phyloP scores from a whole-genome alignment of 1,284 basidiomycete species.

The Apiotrichum akiyoshidainum region DNA sequence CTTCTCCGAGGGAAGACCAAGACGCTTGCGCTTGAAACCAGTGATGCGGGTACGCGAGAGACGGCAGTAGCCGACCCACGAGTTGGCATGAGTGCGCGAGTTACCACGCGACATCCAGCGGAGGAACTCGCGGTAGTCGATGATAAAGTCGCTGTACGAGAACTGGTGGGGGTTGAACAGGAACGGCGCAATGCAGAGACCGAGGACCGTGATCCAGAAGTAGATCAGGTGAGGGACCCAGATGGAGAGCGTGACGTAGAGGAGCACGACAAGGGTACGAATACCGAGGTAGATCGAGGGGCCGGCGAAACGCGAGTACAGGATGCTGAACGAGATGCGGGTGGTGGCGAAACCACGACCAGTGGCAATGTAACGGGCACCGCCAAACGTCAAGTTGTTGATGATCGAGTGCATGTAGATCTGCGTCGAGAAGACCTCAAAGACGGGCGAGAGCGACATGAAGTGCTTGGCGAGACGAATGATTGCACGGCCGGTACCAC shows the following conservation, averaged over 20 bases:
- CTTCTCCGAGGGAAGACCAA: conserved; percentile 92
- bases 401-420: conserved; percentile 94
- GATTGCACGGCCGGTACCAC: conserved; percentile 82
- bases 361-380: conserved; percentile 97
- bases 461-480: conserved; percentile 89
- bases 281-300: conserved; percentile 95
- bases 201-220: conserved; percentile 88
- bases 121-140: conserved; percentile 93
- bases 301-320: conserved; percentile 93
- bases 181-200: conserved; percentile 88
- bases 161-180: conserved; percentile 97
- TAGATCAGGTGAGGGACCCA: conserved; percentile 90
- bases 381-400: conserved; percentile 91
- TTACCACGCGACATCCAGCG: conserved; percentile 97
- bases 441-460: conserved; percentile 84
- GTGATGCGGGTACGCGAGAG: conserved; percentile 92
- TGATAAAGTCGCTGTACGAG: conserved; percentile 87
- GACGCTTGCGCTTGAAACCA: conserved; percentile 93
- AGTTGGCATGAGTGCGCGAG: conserved; percentile 91
- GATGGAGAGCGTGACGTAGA: conserved; percentile 83
- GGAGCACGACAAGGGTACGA: conserved; percentile 79
- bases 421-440: conserved; percentile 94
- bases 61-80: conserved; percentile 96
- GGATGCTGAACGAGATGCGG: conserved; percentile 83
- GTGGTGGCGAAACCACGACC: conserved; percentile 95